Evolutionary conservation across 2,329 filamentous ascomycete species (phyloP).

Genomic region (Rhynchosporium agropyri): DNA sequence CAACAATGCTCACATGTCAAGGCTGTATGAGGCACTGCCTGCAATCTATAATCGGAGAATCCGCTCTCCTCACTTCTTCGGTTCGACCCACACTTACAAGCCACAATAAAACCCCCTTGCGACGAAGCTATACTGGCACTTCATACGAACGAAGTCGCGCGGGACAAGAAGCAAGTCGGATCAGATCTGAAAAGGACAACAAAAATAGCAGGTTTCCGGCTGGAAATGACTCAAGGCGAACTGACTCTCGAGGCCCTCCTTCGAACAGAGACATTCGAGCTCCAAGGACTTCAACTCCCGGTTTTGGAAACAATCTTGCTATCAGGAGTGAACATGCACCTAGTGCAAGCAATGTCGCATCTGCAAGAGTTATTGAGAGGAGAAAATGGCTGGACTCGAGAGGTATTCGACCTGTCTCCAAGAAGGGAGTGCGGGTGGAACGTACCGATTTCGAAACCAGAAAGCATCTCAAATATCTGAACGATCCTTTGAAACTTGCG

Average conservation of each 20-base stretch:
- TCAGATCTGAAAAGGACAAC: background rate
- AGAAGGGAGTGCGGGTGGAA: constrained; percentile 11
- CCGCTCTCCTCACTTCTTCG: constrained; percentile 21
- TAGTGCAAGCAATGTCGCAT: constrained; percentile 1
- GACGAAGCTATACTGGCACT: constrained; percentile 22
- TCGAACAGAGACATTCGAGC: background rate
- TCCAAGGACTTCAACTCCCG: background rate
- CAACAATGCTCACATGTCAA: constrained; percentile 38
- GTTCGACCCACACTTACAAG: constrained; percentile 13
- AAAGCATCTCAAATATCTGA: constrained; percentile 37
- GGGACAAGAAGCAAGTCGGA: constrained; percentile 4
- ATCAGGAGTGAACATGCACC: background rate
- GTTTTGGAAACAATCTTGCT: background rate
- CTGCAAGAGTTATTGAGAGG: constrained; percentile 15
- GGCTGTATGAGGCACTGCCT: constrained; percentile 39
- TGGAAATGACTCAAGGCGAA: background rate
- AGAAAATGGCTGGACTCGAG: constrained; percentile 35
- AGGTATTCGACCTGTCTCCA: constrained; percentile 27
- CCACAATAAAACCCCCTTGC: constrained; percentile 11
- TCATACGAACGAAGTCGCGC: constrained; percentile 10
- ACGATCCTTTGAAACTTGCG: constrained; percentile 73
- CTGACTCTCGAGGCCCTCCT: no score
- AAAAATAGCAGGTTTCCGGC: background rate
- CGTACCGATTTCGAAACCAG: constrained; percentile 22
- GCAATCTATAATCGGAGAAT: constrained; percentile 36